Evolutionary conservation across 1,139 yeast species (phyloP), one percentile per base, ranked within the genome.

Genomic region (Yamadazyma buinensis): DNA sequence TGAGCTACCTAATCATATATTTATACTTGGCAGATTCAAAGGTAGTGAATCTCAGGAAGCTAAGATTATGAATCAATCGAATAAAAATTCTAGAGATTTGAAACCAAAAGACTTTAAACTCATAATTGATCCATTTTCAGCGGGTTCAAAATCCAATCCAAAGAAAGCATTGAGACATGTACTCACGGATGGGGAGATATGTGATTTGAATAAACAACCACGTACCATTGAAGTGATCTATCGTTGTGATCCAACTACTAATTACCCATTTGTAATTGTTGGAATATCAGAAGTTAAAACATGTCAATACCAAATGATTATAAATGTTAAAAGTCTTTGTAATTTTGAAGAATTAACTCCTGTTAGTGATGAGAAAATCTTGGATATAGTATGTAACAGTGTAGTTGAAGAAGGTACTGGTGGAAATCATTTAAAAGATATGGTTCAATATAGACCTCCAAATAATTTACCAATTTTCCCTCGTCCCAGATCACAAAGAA

Each of bases 121-220:
- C 9, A 32, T 45, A 2, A 31, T 29, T 17, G 49, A 45, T 33
- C 49, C 50, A 1, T 15, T 42, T 4, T 30, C 30, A 23, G 35
- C 30, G 29, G 34, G 21, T 29, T 38, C 27, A 29, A 67, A 38
- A 69, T 68, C 41, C 52, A 15, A 15, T 5, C 19, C 30, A n/a
- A 82, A 17, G 65, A 41, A 35, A 15, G 47, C 48, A 2, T 30
- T 47, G 18, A 38, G 72, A 33, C 87, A 84, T 41, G 57, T 62
- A 2, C 57, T 84, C 11, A 63, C 58, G 1, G 61, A 68, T 38
- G 97, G 97, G 1, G 75, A 78, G 4, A 47, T 69, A 1, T 90
- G 97, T 59, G 95, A 85, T 49, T 51, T 84, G 32, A 85, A 94
- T 0, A 72, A 73, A 1, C 59, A 64, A 26, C 81, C 80, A 4